Evolutionary conservation across 495 filamentous ascomycete genomes (phyloP), one percentile per base, ranked within the genome.

Genomic region (Parathielavia appendiculata): DNA sequence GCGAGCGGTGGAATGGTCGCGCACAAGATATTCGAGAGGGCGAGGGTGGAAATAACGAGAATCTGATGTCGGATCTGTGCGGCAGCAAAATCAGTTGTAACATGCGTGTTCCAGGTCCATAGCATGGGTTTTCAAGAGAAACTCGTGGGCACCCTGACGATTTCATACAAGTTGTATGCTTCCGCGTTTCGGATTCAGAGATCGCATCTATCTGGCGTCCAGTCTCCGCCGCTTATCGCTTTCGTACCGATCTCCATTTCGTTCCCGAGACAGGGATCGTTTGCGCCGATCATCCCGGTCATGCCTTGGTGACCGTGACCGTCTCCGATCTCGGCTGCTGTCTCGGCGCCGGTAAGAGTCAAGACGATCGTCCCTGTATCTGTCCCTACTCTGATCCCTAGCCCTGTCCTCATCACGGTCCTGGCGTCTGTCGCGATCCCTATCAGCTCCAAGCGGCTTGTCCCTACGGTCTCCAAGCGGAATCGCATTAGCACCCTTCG

Each of bases 31-130:
- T 95, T 89, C 68, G 84, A 91, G 56, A 82, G 91, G 65, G 82
- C 86, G n/a, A 81, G 91, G 60, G 88, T 93, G 36, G 91, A 96
- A 63, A 86, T 96, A 63, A 79, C 83, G 26, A 84, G 81, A 76
- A 92, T 95, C 72, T 92, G 66, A 65, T 23, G 11, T 23, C 34
- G 11, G 23, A 5, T 2, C 20, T 47, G 46, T 14, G 30, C 23
- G 26, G 26, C 26, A 30, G 6, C 12, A 10, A 20, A 13, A 39
- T 14, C 22, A 45, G 60, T 32, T 8, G 19, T 9, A 16, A 5
- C 11, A 4, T 16, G 10, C 35, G 48, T 32, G 17, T 38, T 20
- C 8, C 26, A 30, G 2, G 26, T 30, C n/a, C n/a, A n/a, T n/a
- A 6, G 2, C 26, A 30, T 30, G 26, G 26, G 6, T 30, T 30